Evolutionary conservation across 2,329 filamentous ascomycete genomes (phyloP).

Genomic region (Pestalotiopsis sp.): DNA sequence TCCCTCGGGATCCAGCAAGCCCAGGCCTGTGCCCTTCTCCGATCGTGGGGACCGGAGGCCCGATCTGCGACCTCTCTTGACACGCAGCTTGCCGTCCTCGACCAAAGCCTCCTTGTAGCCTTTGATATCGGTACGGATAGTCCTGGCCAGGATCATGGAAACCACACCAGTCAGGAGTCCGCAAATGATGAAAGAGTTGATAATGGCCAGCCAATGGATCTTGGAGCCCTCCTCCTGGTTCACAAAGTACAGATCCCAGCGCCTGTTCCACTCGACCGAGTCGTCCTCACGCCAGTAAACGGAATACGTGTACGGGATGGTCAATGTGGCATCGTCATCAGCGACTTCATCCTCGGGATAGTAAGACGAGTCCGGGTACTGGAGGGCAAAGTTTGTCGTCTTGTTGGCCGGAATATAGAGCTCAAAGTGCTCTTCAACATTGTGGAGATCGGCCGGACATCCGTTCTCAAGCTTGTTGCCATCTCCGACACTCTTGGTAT

Average conservation of each 20-base stretch:
- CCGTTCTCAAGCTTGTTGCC: conserved; percentile 63
- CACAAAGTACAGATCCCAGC: conserved; percentile 89
- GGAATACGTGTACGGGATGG: conserved; percentile 84
- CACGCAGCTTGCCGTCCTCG: conserved; percentile 66
- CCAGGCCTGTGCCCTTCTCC: conserved; percentile 51
- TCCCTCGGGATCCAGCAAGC: conserved; percentile 62
- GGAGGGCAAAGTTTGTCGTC: conserved; percentile 46
- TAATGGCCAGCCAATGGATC: conserved; percentile 86
- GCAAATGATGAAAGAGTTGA: conserved; percentile 85
- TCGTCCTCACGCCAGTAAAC: conserved; percentile 87
- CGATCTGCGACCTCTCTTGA: conserved; percentile 49
- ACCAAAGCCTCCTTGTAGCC: conserved; percentile 65
- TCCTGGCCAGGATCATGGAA: conserved; percentile 78
- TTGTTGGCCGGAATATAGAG: conserved; percentile 67
- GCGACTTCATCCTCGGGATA: conserved; percentile 52
- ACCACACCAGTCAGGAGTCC: conserved; percentile 78
- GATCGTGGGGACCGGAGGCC: conserved; percentile 43
- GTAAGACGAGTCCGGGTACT: conserved; percentile 63
- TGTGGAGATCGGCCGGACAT: conserved; percentile 68
- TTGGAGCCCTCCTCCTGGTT: conserved; percentile 81
- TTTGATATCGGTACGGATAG: conserved; percentile 78
- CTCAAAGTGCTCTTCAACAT: conserved; percentile 66
- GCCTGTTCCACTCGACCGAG: conserved; percentile 76
- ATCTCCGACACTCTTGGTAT: conserved; percentile 77
- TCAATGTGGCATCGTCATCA: conserved; percentile 66